Conservation (phyloP, 352 stramenopile genomes). For the Blastocystis sp. region DNA sequence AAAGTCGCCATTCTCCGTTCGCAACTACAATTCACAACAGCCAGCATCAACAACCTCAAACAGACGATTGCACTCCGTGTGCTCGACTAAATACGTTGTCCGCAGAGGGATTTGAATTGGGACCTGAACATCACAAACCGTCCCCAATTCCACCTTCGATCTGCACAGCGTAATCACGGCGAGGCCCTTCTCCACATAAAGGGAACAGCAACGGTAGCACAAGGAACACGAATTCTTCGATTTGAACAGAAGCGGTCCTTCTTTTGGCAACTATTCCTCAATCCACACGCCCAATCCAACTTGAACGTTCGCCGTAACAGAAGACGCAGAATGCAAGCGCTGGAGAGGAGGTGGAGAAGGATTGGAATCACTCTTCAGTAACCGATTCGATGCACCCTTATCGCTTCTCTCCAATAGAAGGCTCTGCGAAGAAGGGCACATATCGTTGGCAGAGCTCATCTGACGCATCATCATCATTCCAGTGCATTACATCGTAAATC, state of each 20-base stretch:
- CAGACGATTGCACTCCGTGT: background rate
- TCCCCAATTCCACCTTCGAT: background rate
- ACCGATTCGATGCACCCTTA: too few relatives aligned
- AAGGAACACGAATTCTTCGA: background rate
- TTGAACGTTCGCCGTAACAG: background rate
- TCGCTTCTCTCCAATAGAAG: too few relatives aligned
- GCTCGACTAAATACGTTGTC: conserved; percentile 2
- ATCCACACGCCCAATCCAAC: background rate
- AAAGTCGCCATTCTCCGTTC: conserved; percentile 13
- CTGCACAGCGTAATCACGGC: background rate
- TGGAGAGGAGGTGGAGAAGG: too few relatives aligned
- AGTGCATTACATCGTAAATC: background rate
- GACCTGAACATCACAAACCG: background rate
- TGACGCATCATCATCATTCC: background rate
- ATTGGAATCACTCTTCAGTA: too few relatives aligned
- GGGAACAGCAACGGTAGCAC: background rate
- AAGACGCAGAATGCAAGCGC: background rate
- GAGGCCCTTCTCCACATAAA: conserved; percentile 32
- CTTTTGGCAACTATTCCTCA: background rate
- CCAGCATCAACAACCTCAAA: background rate
- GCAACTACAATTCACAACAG: background rate
- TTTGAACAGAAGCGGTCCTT: background rate
- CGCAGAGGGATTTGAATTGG: background rate
- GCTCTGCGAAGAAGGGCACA: background rate
- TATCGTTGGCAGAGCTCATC: background rate